phyloP scores from a whole-genome alignment of 805 yeast genomes.

The Dipodascus albidus region DNA sequence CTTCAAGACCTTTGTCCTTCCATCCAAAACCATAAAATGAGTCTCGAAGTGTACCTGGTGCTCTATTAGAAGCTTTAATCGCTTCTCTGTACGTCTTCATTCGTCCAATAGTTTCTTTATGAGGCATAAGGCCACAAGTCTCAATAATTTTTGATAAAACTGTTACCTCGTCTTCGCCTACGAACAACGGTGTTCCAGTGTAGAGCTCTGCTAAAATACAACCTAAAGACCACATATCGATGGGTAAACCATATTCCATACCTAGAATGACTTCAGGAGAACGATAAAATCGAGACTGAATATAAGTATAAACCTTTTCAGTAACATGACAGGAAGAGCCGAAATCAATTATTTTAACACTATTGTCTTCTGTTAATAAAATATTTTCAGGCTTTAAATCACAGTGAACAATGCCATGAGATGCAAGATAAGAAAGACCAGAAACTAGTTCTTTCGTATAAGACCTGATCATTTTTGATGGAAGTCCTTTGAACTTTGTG shows the following conservation, averaged over 20 bases:
- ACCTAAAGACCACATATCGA: conserved; percentile 97
- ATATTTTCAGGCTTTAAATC: conserved; percentile 83
- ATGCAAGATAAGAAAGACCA: conserved; percentile 52
- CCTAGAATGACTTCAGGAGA: conserved; percentile 96
- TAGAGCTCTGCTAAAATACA: conserved; percentile 94
- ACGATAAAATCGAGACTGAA: conserved; percentile 90
- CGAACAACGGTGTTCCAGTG: conserved; percentile 88
- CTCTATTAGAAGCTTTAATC: not conserved
- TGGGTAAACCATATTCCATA: conserved; percentile 74
- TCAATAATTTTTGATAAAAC: not conserved
- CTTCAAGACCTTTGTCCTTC: not conserved
- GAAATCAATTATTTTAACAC: conserved; percentile 66
- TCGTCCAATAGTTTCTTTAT: not conserved
- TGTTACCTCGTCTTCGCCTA: conserved; percentile 71
- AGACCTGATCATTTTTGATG: conserved; percentile 22
- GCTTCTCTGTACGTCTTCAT: not conserved
- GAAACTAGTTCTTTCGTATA: conserved; percentile 45
- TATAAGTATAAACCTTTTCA: conserved; percentile 88
- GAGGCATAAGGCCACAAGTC: not conserved
- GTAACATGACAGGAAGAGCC: conserved; percentile 45
- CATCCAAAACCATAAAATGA: not conserved
- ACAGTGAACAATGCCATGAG: conserved; percentile 56
- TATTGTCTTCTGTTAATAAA: conserved; percentile 40
- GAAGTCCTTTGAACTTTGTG: conserved; percentile 27
- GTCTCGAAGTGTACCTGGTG: not conserved